These are phyloP conservation scores for Aspergillus sp. DNA, from an alignment of 2,329 filamentous ascomycete species.

Conservation along the genomic window DNA sequence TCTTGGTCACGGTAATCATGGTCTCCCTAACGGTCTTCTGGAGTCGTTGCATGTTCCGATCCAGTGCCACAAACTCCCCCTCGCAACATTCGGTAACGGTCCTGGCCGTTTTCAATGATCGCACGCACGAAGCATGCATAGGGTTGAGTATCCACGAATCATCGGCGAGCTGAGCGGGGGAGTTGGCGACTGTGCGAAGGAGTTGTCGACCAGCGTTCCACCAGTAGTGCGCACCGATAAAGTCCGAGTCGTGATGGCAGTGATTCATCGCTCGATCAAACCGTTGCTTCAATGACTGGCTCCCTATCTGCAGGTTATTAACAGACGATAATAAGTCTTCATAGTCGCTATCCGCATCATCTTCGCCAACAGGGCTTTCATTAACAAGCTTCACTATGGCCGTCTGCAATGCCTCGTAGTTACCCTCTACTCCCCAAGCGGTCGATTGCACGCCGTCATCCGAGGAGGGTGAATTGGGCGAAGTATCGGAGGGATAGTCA, in stretches of 20 bases:
- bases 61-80: constrained; percentile 62
- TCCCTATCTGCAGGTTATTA: background rate
- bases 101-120: constrained; percentile 24
- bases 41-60: constrained; percentile 70
- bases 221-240: constrained; percentile 74
- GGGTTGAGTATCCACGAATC: constrained; percentile 63
- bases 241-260: constrained; percentile 71
- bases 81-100: constrained; percentile 30
- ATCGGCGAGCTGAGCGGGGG: constrained; percentile 45
- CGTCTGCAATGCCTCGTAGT: constrained; percentile 72
- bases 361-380: constrained; percentile 64
- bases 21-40: constrained; percentile 66
- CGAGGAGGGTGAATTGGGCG: constrained; percentile 49
- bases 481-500: constrained; percentile 52
- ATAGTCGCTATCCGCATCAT: constrained; percentile 34
- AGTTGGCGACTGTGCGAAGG: constrained; percentile 50
- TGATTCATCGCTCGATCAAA: constrained; percentile 64
- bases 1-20: constrained; percentile 62
- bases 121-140: constrained; percentile 55
- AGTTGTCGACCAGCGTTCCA: constrained; percentile 74
- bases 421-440: constrained; percentile 58
- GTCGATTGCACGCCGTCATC: constrained; percentile 29
- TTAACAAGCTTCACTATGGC: constrained; percentile 73
- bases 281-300: constrained; percentile 25
- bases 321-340: background rate